Evolutionary conservation across 371 early-diverging fungal species (phyloP), one percentile per base, ranked within the genome.

Genomic region (Lichtheimia hyalospora): DNA sequence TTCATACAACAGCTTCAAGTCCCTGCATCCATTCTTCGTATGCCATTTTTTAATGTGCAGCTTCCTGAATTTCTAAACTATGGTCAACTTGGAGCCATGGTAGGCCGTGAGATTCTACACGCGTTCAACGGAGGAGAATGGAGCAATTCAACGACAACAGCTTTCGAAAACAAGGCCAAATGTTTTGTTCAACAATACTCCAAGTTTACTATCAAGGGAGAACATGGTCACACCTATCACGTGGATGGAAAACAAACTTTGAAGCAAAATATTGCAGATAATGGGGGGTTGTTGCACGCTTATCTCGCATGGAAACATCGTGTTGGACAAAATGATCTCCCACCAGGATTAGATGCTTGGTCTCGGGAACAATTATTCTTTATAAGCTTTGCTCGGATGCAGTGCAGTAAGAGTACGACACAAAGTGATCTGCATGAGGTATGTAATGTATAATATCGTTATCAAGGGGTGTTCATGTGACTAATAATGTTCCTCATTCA

Each of bases 261-360:
- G 5, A 81, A 84, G 15, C 85, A 87, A 60, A 92, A 92, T 58
- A 51, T 91, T 23, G 91, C 92, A 0, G 92, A 91, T 59, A 79
- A 82, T 42, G 89, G 86, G 13, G 92, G 84, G 3, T 50, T 81
- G 24, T 69, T 61, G 24, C 66, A 58, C 28, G 60, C 83, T 0
- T 81, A 66, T 54, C 54, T 69, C 14, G 74, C 81, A 40, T 83
- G 83, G 83, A 54, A 68, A 52, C 27, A 16, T 5, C 46, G 3
- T n/a, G n/a, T 46, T 14, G 25, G 41, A 50, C 40, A 60, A 18
- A 40, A 52, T 52, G n/a, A 28, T 12, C 21, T 60, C 5, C 61
- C 83, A 23, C 78, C 87, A 3, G 89, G 89, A 3, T 54, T 89
- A 23, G 70, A 71, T 18, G 57, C 68, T 34, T 77, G 73, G 56